phyloP scores from a whole-genome alignment of 1,139 yeast genomes.

The Candida mesenterica region DNA sequence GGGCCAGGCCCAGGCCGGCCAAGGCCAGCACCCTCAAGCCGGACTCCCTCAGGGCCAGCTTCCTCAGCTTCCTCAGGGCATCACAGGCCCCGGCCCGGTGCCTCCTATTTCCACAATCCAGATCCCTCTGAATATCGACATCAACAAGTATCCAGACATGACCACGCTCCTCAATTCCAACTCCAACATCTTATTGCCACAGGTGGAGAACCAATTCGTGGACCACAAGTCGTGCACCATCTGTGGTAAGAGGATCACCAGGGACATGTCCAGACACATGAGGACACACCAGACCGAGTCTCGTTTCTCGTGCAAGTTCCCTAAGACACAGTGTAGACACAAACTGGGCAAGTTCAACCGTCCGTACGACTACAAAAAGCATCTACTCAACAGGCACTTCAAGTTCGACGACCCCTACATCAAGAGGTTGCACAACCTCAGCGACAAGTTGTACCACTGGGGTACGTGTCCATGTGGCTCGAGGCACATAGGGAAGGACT shows the following conservation, averaged over 20 bases:
- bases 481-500: slow-evolving; percentile 47
- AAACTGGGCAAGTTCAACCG: slow-evolving; percentile 59
- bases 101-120: slow-evolving; percentile 7
- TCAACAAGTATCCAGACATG: slow-evolving; percentile 37
- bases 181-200: slow-evolving; percentile 31
- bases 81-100: background rate
- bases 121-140: slow-evolving; percentile 18
- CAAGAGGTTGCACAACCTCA: slow-evolving; percentile 49
- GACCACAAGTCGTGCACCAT: slow-evolving; percentile 40
- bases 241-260: slow-evolving; percentile 56
- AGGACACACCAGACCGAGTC: slow-evolving; percentile 61
- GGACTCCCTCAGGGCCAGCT: background rate
- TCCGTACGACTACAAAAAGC: slow-evolving; percentile 70
- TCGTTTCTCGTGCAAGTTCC: slow-evolving; percentile 59
- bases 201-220: slow-evolving; percentile 31
- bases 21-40: background rate
- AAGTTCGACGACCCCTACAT: slow-evolving; percentile 50
- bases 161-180: slow-evolving; percentile 43
- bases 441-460: slow-evolving; percentile 49
- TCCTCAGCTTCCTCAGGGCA: background rate
- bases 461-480: slow-evolving; percentile 63
- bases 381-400: slow-evolving; percentile 62
- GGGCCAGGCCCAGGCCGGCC: no score
- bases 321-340: slow-evolving; percentile 55
- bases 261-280: slow-evolving; percentile 66